Conservation (phyloP, 176 grass and related monocot species). For the Lolium perenne region DNA sequence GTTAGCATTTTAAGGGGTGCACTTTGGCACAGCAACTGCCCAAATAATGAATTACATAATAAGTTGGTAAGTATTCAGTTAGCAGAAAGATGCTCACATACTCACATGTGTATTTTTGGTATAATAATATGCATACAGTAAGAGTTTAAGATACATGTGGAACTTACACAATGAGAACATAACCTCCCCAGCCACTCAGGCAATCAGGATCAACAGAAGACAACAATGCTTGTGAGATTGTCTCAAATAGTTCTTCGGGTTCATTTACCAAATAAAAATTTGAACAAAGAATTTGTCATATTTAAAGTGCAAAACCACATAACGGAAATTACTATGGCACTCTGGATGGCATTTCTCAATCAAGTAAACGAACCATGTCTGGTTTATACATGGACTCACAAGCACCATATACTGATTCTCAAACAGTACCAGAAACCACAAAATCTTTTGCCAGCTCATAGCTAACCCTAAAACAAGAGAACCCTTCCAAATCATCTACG, state of each 20-base stretch:
- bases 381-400: slow-evolving; percentile 92
- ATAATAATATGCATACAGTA: not conserved
- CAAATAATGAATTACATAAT: not conserved
- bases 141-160: not conserved
- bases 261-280: slow-evolving; percentile 60
- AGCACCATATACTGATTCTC: slow-evolving; percentile 81
- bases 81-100: not conserved
- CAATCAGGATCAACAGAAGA: slow-evolving; percentile 82
- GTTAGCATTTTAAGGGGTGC: no score
- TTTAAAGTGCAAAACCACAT: not conserved
- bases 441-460: slow-evolving; percentile 72
- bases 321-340: not conserved
- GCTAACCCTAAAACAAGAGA: not conserved
- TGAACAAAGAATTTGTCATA: not conserved
- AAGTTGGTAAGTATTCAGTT: not conserved
- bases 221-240: slow-evolving; percentile 81
- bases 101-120: not conserved
- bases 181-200: slow-evolving; percentile 81
- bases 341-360: not conserved
- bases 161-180: slow-evolving; percentile 85
- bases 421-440: slow-evolving; percentile 79
- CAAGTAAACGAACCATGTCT: slow-evolving; percentile 57
- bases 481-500: not conserved
- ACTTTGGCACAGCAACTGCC: no score
- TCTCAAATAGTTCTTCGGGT: slow-evolving; percentile 85